These are phyloP conservation scores for Solanum sitiens DNA, from an alignment of 257 asterid species.

Conservation along the genomic window DNA sequence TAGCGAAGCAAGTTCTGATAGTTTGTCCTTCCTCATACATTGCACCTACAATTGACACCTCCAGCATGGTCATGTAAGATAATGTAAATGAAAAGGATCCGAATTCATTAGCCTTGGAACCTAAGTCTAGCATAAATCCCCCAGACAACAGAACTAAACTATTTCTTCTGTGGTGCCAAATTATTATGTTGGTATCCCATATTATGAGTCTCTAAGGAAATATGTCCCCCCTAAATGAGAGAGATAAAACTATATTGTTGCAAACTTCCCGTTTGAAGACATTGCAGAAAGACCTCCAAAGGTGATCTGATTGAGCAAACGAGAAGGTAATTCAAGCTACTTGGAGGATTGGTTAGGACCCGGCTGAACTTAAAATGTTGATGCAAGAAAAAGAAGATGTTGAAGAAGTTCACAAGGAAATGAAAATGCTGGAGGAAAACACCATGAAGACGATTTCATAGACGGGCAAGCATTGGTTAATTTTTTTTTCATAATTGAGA, in stretches of 20 bases:
- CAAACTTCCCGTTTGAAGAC: conserved; percentile 30
- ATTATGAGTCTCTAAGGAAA: conserved; percentile 38
- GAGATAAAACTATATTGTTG: conserved; percentile 31
- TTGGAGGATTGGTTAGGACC: conserved; percentile 43
- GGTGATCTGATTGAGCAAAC: conserved; percentile 61
- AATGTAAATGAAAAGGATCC: conserved; percentile 10
- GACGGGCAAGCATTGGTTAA: conserved; percentile 45
- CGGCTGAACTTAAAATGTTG: conserved; percentile 42
- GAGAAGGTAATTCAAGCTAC: conserved; percentile 72
- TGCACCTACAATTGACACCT: not conserved
- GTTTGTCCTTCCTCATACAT: not conserved
- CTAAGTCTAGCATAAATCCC: conserved; percentile 6
- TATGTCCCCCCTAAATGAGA: conserved; percentile 37
- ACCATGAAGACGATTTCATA: conserved; percentile 42
- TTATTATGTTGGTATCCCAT: conserved; percentile 37
- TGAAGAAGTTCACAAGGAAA: conserved; percentile 43
- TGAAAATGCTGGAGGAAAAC: conserved; percentile 45
- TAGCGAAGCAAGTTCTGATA: conserved; percentile 13
- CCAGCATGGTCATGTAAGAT: conserved; percentile 13
- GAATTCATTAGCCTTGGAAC: conserved; percentile 6
- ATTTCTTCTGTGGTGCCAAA: conserved; percentile 17
- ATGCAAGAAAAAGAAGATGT: conserved; percentile 61
- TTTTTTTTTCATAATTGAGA: conserved; percentile 29
- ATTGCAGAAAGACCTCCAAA: conserved; percentile 34
- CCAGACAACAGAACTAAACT: not conserved